Percentiles rank a stretch among this genome's conserved stretches.
These are phyloP conservation scores for Lathyrus oleraceus DNA, from an alignment of 306 rosid genomes.

Conservation along the genomic window DNA sequence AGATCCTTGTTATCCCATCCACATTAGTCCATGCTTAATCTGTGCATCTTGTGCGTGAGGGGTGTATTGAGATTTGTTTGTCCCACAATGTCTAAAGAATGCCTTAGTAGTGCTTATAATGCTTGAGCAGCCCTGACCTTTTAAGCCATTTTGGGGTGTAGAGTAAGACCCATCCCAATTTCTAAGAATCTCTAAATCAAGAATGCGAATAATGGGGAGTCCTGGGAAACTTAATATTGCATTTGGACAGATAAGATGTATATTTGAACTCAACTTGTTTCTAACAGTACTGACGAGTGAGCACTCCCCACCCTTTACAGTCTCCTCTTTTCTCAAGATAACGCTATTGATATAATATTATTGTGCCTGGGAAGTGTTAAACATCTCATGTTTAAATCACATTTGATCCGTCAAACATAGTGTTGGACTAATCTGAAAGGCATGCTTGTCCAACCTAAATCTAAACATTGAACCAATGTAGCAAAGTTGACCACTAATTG, in stretches of 20 bases:
- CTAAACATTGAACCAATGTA: not conserved
- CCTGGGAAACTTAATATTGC: conserved; percentile 14
- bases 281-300: not conserved
- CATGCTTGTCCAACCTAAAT: conserved; percentile 26
- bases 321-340: not conserved
- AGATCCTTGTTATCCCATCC: not conserved
- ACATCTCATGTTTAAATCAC: not conserved
- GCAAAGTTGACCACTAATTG: not conserved
- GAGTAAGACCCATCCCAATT: not conserved
- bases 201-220: not conserved
- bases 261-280: not conserved
- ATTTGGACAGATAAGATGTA: not conserved
- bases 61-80: not conserved
- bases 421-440: conserved; percentile 11
- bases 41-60: not conserved
- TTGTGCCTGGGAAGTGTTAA: conserved; percentile 5
- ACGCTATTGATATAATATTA: not conserved
- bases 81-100: not conserved
- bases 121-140: not conserved
- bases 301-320: not conserved
- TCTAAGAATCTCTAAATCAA: not conserved
- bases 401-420: not conserved
- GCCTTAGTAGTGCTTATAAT: not conserved
- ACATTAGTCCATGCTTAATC: not conserved
- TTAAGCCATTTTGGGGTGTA: not conserved